Evolutionary conservation across 2,329 filamentous ascomycete species (phyloP).

Genomic region (Dryadomyces quercus-mongolicae): DNA sequence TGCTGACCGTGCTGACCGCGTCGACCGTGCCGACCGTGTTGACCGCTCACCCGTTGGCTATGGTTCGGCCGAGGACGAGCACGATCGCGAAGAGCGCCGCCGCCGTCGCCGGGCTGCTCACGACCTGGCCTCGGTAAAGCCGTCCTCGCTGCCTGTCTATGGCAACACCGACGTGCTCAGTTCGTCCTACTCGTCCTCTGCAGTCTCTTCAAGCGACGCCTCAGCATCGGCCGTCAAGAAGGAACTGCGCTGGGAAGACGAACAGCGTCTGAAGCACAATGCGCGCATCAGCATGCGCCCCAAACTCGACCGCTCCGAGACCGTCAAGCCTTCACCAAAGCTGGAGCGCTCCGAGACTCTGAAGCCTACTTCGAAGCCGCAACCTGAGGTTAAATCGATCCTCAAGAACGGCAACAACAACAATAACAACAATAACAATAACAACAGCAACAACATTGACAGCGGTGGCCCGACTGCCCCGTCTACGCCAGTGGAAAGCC

Average conservation of each 20-base stretch:
- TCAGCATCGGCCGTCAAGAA: conserved; percentile 11
- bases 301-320: conserved; percentile 10
- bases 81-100: conserved; percentile 9
- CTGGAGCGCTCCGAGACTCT: conserved; percentile 8
- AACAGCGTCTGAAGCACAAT: conserved; percentile 18
- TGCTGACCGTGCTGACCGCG: too few species aligned
- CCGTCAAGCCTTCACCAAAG: conserved; percentile 10
- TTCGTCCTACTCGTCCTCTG: conserved; percentile 10
- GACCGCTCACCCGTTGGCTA: conserved; percentile 9
- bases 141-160: conserved; percentile 12
- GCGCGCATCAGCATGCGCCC: conserved; percentile 18
- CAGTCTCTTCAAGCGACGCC: neutral
- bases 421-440: neutral
- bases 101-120: conserved; percentile 9
- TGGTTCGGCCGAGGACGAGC: conserved; percentile 12
- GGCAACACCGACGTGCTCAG: conserved; percentile 10
- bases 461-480: neutral
- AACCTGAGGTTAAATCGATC: conserved; percentile 18
- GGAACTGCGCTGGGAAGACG: conserved; percentile 19
- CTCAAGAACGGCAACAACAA: conserved; percentile 15
- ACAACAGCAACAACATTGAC: neutral
- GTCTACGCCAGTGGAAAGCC: neutral
- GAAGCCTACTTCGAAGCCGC: conserved; percentile 6
- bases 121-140: conserved; percentile 9
- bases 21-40: neutral